Evolutionary conservation across 2,329 filamentous ascomycete genomes (phyloP), one percentile per base, ranked within the genome.

Genomic region (Coniochaeta sp.): DNA sequence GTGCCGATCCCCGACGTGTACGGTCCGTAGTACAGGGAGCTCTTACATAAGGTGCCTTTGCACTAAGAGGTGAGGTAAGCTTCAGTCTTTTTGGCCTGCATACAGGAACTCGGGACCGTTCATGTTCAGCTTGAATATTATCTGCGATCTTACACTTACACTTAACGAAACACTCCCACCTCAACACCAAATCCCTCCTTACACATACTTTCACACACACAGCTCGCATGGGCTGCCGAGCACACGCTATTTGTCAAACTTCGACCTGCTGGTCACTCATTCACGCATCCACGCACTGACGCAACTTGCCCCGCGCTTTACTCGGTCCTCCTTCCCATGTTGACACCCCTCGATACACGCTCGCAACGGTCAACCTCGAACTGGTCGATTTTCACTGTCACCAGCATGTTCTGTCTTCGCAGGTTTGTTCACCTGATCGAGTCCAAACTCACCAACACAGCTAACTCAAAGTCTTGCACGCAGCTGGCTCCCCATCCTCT

Each of bases 401-500:
- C 61, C 68, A 71, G 63, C 61, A 87, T 87, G 84, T 87, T 87
- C 66, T 87, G 84, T 69, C 74, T 87, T 58, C 74, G 84, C 70
- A 87, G 84, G 84, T 85, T 73, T 59, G 66, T 64, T 16, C 9
- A 50, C 40, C 44, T 38, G 50, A 14, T 17, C 38, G 6, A n/a
- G 16, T n/a, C n/a, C 38, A 40, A 40, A 19, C 16, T 9, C 38
- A 40, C 34, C 7, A 19, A 4, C 38, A n/a, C 38, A 58, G 59
- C 58, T n/a, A 31, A 43, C 38, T 52, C n/a, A 70, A 58, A 3
- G 44, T 11, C 36, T 43, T 43, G 33, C 28, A 40, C 36, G 22
- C 68, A 93, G 90, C 75, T 93, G 90, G 89, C 84, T 95, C 58
- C 90, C 90, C 33, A 86, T 95, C 67, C 89, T 95, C 72, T 93